Percentiles rank a stretch among this genome's conserved stretches.
phyloP scores from a whole-genome alignment of 2,329 filamentous ascomycete genomes.

The Penicillium sp. region DNA sequence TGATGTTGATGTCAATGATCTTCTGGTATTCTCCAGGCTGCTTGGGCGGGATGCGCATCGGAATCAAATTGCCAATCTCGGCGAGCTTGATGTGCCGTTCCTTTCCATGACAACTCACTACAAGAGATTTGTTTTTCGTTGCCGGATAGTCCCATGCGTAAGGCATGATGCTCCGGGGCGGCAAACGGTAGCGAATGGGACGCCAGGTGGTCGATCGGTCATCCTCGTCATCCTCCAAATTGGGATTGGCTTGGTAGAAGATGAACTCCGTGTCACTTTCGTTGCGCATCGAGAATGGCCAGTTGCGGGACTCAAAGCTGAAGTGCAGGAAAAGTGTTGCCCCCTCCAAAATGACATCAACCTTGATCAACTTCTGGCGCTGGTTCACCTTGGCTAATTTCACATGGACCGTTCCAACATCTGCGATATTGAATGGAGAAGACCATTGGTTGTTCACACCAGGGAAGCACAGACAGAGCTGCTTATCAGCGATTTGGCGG shows the following conservation, averaged over 20 bases:
- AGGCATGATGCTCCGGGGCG: constrained; percentile 95
- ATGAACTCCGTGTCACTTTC: constrained; percentile 96
- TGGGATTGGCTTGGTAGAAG: constrained; percentile 93
- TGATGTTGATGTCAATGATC: constrained; percentile 95
- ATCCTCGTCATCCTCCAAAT: constrained; percentile 82
- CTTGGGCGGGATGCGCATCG: constrained; percentile 78
- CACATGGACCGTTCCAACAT: constrained; percentile 86
- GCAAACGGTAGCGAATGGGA: constrained; percentile 86
- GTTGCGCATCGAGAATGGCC: constrained; percentile 98
- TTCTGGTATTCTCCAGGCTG: constrained; percentile 66
- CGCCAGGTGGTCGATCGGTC: constrained; percentile 82
- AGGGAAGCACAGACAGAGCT: constrained; percentile 87
- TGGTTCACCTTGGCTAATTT: constrained; percentile 90
- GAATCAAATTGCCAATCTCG: constrained; percentile 93
- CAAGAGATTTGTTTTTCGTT: constrained; percentile 90
- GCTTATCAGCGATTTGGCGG: constrained; percentile 77
- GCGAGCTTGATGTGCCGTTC: constrained; percentile 91
- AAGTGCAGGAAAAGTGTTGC: constrained; percentile 92
- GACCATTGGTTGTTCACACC: constrained; percentile 97
- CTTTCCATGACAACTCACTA: constrained; percentile 73
- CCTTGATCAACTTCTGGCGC: constrained; percentile 79
- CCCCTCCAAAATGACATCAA: constrained; percentile 88
- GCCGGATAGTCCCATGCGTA: constrained; percentile 99
- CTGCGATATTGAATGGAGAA: constrained; percentile 94
- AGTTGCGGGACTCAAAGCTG: constrained; percentile 86